These are phyloP conservation scores for Juncus inflexus DNA, from an alignment of 176 grass and related monocot genomes.

Conservation along the genomic window DNA sequence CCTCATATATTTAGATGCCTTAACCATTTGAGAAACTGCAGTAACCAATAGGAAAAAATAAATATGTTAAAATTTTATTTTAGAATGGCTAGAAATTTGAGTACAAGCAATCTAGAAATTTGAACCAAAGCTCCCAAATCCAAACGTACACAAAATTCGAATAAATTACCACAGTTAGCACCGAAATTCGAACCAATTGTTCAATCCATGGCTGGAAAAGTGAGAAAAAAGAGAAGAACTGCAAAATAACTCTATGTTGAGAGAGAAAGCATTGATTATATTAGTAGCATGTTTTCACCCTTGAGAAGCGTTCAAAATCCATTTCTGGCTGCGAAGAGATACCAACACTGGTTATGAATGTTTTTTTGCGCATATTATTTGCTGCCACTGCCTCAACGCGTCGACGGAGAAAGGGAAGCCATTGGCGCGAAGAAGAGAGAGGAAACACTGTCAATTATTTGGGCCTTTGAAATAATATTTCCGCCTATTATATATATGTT, in stretches of 20 bases:
- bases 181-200: neutral
- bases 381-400: constrained; percentile 44
- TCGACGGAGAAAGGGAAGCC: constrained; percentile 25
- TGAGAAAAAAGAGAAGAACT: neutral
- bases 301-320: constrained; percentile 31
- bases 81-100: too few species aligned
- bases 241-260: constrained; percentile 28
- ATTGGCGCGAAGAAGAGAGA: too few species aligned
- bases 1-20: constrained; percentile 57
- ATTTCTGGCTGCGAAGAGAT: constrained; percentile 44
- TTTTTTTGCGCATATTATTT: constrained; percentile 55
- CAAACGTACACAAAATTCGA: constrained; percentile 10
- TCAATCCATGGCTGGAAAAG: constrained; percentile 8
- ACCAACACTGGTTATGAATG: constrained; percentile 72
- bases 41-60: constrained; percentile 35
- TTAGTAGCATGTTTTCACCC: constrained; percentile 41
- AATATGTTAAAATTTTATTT: neutral
- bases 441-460: too few species aligned
- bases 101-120: too few species aligned
- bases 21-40: constrained; percentile 51
- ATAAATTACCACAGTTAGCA: too few species aligned
- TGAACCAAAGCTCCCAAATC: constrained; percentile 64
- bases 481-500: too few species aligned
- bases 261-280: constrained; percentile 54
- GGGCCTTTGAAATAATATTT: too few species aligned